A percentile compares a stretch with the other conserved stretches of the same genome.
Conservation (phyloP, 139 green algal genomes). For the Coelastrella sp. region DNA sequence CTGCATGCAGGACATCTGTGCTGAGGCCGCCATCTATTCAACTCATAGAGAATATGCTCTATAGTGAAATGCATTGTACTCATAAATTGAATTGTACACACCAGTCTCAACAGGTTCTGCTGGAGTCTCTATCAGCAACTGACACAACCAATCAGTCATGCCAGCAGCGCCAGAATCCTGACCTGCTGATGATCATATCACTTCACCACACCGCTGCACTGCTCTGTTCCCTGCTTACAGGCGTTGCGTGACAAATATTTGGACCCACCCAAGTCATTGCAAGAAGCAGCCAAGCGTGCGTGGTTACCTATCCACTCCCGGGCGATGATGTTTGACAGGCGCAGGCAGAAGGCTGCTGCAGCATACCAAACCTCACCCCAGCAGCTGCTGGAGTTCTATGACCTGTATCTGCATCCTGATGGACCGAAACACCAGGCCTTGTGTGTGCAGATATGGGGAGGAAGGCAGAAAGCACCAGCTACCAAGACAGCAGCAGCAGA, state of each 20-base stretch:
- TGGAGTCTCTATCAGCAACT: too few relatives aligned
- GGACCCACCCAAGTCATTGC: conserved; percentile 56
- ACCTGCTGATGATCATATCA: too few relatives aligned
- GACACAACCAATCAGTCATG: too few relatives aligned
- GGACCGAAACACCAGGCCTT: neutral
- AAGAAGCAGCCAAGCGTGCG: conserved; percentile 45
- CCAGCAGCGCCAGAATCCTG: too few relatives aligned
- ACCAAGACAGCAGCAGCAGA: neutral
- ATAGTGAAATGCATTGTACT: too few relatives aligned
- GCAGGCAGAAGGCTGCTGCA: conserved; percentile 43
- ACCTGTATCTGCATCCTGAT: conserved; percentile 25
- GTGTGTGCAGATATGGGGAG: conserved; percentile 40
- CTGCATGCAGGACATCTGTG: too few relatives aligned
- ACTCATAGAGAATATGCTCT: too few relatives aligned
- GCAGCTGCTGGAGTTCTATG: conserved; percentile 56
- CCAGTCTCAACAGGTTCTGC: too few relatives aligned
- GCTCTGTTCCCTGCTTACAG: neutral
- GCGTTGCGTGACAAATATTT: conserved; percentile 46
- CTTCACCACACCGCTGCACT: neutral
- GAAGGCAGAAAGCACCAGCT: neutral
- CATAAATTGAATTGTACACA: too few relatives aligned
- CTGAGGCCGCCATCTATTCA: too few relatives aligned
- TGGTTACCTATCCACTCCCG: conserved; percentile 53
- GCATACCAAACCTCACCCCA: neutral
- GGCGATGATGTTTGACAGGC: conserved; percentile 31